Conservation (phyloP, 1,284 basidiomycete species). For the Sutorius eximius region DNA sequence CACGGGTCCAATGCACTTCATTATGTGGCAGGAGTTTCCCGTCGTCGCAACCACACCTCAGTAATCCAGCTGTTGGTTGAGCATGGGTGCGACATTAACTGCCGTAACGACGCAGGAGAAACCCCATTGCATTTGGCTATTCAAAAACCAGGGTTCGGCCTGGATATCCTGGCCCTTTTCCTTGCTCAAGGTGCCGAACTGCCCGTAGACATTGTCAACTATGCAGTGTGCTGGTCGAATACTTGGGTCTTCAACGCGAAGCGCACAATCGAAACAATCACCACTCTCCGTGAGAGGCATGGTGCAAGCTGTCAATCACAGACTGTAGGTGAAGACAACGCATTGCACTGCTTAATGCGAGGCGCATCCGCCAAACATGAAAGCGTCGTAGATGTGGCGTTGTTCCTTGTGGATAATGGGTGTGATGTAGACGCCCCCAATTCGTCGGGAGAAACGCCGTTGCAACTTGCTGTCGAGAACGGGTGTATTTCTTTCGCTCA, state of each 20-base stretch:
- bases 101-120: background rate
- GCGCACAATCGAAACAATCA: no score
- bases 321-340: background rate
- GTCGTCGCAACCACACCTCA: no score
- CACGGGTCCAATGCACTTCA: background rate
- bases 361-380: no score
- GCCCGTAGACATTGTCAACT: background rate
- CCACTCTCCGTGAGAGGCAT: background rate
- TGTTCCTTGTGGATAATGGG: background rate
- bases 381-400: background rate
- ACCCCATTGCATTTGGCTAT: background rate
- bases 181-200: background rate
- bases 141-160: background rate
- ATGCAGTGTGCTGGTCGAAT: background rate
- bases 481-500: background rate
- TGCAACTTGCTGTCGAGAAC: background rate
- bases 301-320: background rate
- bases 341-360: background rate
- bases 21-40: no score
- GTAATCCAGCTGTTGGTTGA: background rate
- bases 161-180: background rate
- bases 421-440: background rate
- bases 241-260: background rate
- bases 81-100: background rate
- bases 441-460: background rate